Base-by-base conservation (phyloP, 495 filamentous ascomycete species). In the Penicillium antarcticum region DNA sequence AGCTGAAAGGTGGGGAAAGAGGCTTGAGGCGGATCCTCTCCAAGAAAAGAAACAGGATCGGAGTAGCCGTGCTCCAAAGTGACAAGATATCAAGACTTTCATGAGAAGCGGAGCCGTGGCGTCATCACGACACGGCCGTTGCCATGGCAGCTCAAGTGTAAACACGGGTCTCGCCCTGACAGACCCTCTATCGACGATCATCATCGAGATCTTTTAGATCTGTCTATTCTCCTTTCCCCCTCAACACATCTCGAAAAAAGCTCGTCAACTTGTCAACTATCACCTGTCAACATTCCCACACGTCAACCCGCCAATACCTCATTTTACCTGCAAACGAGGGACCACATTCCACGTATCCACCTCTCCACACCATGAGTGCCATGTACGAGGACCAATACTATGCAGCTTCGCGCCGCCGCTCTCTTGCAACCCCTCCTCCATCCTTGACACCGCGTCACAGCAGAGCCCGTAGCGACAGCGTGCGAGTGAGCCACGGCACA, bases 401-500 rank as follows among this genome's bases (percentile, higher is more conserved):
- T 69, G 75, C 72, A 52, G 68, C 70, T 48, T 72, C 75, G 39
- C 72, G 74, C 50, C 73, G 75, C 47, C 76, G 73, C 61, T 76
- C 76, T 10, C 52, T 78, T 58, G 70, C 71, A 18, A 74, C 73
- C 50, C 76, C 73, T 59, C 72, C 61, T 56, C 75, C 63, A 46
- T 72, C 77, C 23, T 68, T 73, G 49, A 65, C 70, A 17, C 77
- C 78, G 16, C 69, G 66, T 63, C 66, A 80, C 52, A 76, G 64
- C 45, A 77, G 80, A 48, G 71, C 77, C 50, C 78, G 82, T 45
- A 76, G 76, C 18, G 77, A 86, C 37, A 86, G 83, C 53, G 77
- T 82, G 17, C 71, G 86, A 64, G 74, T 77, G 37, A 87, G 85
- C 72, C 85, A 94, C 72, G 89, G 88, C 52, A 92, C 88, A 32